These are phyloP conservation scores for Colletotrichum tanaceti DNA, from an alignment of 2,329 filamentous ascomycete species.

Conservation along the genomic window DNA sequence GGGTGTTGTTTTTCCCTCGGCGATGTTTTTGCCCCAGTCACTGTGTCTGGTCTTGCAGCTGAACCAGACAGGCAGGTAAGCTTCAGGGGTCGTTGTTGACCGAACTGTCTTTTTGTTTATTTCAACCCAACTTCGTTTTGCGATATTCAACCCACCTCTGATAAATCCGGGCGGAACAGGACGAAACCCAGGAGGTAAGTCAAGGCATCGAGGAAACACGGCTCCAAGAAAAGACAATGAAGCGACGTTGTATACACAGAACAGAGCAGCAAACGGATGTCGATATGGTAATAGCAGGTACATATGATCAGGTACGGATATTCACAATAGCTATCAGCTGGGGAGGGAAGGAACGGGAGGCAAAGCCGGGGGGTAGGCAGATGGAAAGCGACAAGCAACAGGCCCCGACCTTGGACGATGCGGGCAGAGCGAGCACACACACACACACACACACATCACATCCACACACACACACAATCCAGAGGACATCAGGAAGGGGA, in stretches of 20 bases:
- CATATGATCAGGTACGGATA: conserved; percentile 12
- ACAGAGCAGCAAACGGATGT: conserved; percentile 12
- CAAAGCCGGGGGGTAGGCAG: conserved; percentile 68
- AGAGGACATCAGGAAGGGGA: conserved; percentile 5
- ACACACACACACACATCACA: neutral
- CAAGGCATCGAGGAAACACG: neutral
- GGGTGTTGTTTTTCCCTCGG: conserved; percentile 28
- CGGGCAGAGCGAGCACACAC: conserved; percentile 17
- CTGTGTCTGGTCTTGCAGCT: conserved; percentile 32
- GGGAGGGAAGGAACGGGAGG: neutral
- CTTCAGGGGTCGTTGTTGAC: neutral
- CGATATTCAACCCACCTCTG: neutral
- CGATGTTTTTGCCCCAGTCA: conserved; percentile 31
- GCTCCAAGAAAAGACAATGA: neutral
- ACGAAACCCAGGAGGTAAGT: neutral
- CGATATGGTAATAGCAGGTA: conserved; percentile 1
- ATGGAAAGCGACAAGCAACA: conserved; percentile 58
- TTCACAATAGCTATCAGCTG: neutral
- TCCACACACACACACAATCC: too few relatives aligned
- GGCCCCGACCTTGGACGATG: conserved; percentile 36
- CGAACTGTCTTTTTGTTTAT: neutral
- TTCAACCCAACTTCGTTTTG: neutral
- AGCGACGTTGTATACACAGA: neutral
- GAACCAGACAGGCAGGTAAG: conserved; percentile 26
- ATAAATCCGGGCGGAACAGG: neutral